Evolutionary conservation across 352 stramenopile species (phyloP), one percentile per base, ranked within the genome.

Genomic region (Phytophthora multivora): DNA sequence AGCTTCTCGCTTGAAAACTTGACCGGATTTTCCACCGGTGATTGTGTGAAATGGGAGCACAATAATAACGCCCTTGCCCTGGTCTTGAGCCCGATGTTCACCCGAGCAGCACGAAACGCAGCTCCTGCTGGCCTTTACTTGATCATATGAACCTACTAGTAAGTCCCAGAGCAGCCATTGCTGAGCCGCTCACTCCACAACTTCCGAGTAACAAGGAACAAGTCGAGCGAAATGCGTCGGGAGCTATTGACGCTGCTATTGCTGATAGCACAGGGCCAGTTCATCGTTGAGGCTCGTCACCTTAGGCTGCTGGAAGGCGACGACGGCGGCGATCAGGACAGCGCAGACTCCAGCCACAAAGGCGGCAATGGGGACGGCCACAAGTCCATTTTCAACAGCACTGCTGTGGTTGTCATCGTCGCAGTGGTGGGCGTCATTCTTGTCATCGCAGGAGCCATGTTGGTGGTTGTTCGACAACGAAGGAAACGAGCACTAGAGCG

Each of bases 1-100:
- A 45, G 50, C 46, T 13, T 18, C 40, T 50, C 46, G 8, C 10
- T 19, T 42, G 18, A 62, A 56, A 51, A 50, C 51, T 52, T 48
- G 19, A 21, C 49, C 50, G 63, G 63, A 71, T 71, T 66, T 65
- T 71, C 49, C 16, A 54, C 39, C 19, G 21, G 46, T 45, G 26
- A 55, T 31, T 18, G 43, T 51, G 46, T 40, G 46, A 61, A 64
- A 50, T 46, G 40, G 46, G 23, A 49, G 28, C 39, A 58, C 45
- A 54, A 51, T 26, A n/a, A 33, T 25, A 26, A 8, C 23, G 47
- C 46, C 36, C 31, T 59, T 65, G 31, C 61, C 39, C 47, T 59
- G 10, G n/a, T 31, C 16, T 63, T 39, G 36, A 35, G 26, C 30
- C 21, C 28, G n/a, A 51, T 30, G 15, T 19, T 26, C 5, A 18